A percentile compares a stretch with the other conserved stretches of the same genome.
These are phyloP conservation scores for Fusarium chaquense DNA, from an alignment of 2,329 filamentous ascomycete species.

Conservation along the genomic window DNA sequence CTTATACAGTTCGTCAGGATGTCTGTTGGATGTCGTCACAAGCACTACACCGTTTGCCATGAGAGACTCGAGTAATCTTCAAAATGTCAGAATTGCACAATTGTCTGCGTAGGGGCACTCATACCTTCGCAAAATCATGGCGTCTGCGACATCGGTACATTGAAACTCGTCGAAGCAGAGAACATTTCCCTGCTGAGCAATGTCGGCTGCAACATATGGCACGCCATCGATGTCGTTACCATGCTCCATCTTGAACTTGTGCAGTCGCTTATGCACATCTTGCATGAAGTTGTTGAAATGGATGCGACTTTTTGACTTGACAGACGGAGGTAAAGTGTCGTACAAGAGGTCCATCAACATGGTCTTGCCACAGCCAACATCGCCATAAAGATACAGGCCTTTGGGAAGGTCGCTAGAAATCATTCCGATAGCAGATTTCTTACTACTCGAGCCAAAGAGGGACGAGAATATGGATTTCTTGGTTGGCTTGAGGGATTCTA, in stretches of 20 bases:
- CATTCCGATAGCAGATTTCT: conserved; percentile 56
- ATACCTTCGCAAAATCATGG: conserved; percentile 91
- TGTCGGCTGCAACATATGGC: conserved; percentile 93
- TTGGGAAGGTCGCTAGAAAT: conserved; percentile 83
- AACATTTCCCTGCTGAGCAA: conserved; percentile 85
- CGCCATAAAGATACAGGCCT: conserved; percentile 94
- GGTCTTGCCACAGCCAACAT: conserved; percentile 97
- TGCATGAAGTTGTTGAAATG: conserved; percentile 99
- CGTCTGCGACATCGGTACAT: conserved; percentile 97
- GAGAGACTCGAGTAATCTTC: conserved; percentile 82
- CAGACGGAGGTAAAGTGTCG: conserved; percentile 85
- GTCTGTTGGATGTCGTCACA: conserved; percentile 96
- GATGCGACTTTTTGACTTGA: conserved; percentile 87
- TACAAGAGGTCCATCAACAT: conserved; percentile 99
- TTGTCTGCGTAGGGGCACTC: conserved; percentile 8
- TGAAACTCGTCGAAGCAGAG: conserved; percentile 99
- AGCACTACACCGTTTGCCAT: conserved; percentile 98
- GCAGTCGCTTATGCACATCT: conserved; percentile 90
- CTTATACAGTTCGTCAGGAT: conserved; percentile 95
- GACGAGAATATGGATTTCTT: conserved; percentile 69
- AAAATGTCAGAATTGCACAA: conserved; percentile 26
- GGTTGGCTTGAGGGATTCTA: conserved; percentile 73
- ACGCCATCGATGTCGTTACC: conserved; percentile 91
- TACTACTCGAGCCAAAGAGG: conserved; percentile 67
- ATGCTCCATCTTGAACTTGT: conserved; percentile 88